These are phyloP conservation scores for Lumnitzera littorea DNA, from an alignment of 345 rosid genomes.

Conservation along the genomic window DNA sequence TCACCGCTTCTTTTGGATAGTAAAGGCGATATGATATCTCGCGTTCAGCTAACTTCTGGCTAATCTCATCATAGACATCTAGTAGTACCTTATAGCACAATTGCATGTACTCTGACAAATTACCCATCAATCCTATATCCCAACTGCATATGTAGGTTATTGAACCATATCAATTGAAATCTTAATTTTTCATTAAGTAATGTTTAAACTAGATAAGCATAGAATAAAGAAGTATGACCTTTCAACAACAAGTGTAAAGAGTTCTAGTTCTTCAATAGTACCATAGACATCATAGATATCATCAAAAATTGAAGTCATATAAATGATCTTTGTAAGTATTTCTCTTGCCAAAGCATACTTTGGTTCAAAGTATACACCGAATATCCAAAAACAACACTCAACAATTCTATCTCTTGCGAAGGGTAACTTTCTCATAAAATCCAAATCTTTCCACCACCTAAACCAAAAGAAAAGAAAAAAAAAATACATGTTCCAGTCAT, in stretches of 20 bases:
- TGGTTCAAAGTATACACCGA: neutral
- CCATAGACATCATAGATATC: constrained; percentile 3
- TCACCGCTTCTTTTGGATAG: constrained; percentile 24
- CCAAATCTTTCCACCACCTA: constrained; percentile 13
- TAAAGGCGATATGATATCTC: constrained; percentile 10
- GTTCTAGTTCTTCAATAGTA: neutral
- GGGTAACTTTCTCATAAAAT: neutral
- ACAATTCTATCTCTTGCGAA: constrained; percentile 11
- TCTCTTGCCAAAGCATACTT: neutral
- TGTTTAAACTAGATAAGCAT: too few relatives aligned
- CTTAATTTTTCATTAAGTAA: too few relatives aligned
- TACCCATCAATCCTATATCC: constrained; percentile 14
- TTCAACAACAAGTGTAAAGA: neutral
- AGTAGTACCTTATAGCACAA: constrained; percentile 16
- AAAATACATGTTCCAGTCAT: neutral
- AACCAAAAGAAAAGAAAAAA: neutral
- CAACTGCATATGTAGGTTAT: constrained; percentile 11
- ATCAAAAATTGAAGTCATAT: neutral
- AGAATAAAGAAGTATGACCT: neutral
- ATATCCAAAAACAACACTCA: neutral
- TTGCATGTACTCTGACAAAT: constrained; percentile 31
- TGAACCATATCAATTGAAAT: too few relatives aligned
- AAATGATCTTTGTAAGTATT: neutral
- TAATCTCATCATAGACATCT: constrained; percentile 21
- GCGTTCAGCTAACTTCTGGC: constrained; percentile 3